Conservation (phyloP, 345 rosid genomes). For the Aquilaria malaccensis region DNA sequence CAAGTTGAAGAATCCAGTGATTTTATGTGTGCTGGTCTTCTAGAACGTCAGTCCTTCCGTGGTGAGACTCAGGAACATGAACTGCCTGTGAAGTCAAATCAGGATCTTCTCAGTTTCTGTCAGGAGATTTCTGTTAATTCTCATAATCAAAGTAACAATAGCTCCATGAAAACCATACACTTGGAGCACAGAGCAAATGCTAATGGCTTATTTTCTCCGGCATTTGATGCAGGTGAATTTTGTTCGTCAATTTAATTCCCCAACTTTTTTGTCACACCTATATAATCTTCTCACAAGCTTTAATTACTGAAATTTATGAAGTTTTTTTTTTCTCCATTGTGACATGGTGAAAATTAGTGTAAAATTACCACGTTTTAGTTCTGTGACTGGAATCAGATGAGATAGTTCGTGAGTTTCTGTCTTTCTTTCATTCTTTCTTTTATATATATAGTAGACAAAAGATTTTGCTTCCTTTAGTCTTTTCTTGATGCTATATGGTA, state of each 20-base stretch:
- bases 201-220: slow-evolving; percentile 33
- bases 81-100: slow-evolving; percentile 22
- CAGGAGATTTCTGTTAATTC: slow-evolving; percentile 29
- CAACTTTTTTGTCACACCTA: background rate
- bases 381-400: too few species aligned
- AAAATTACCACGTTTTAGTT: too few species aligned
- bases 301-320: too few species aligned
- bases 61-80: slow-evolving; percentile 29
- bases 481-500: too few species aligned
- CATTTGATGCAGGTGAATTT: slow-evolving; percentile 49
- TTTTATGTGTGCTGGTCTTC: slow-evolving; percentile 29
- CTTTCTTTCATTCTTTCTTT: too few species aligned
- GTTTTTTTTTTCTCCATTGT: background rate
- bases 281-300: too few species aligned
- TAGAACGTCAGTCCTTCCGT: slow-evolving; percentile 20
- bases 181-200: slow-evolving; percentile 24
- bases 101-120: slow-evolving; percentile 32
- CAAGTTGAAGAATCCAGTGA: slow-evolving; percentile 37
- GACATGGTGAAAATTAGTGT: background rate
- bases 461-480: too few species aligned
- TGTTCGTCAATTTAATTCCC: slow-evolving; percentile 12
- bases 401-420: too few species aligned
- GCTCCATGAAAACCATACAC: slow-evolving; percentile 12
- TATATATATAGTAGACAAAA: too few species aligned
- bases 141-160: slow-evolving; percentile 24